Evolutionary conservation across 2,329 filamentous ascomycete species (phyloP).

Genomic region (Sporothrix humicola): DNA sequence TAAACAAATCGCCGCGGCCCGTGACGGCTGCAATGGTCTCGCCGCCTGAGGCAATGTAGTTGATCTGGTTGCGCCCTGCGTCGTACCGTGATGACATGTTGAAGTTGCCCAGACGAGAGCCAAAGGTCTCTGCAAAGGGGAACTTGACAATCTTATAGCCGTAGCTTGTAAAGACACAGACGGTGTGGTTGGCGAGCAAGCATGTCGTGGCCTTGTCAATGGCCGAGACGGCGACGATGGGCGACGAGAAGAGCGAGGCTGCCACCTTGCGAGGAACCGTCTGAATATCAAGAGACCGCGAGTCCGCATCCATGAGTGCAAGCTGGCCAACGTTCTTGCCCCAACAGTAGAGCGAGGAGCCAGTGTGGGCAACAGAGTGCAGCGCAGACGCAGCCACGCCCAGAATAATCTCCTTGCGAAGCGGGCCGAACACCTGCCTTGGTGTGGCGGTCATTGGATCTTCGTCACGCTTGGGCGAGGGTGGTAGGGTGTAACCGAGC

Average conservation of each 20-base stretch:
- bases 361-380: slow-evolving; percentile 88
- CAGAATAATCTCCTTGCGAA: slow-evolving; percentile 83
- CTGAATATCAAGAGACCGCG: slow-evolving; percentile 86
- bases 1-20: slow-evolving; percentile 84
- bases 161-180: slow-evolving; percentile 94
- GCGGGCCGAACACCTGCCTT: slow-evolving; percentile 85
- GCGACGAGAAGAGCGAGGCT: slow-evolving; percentile 76
- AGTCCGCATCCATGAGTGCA: slow-evolving; percentile 92
- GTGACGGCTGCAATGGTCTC: slow-evolving; percentile 92
- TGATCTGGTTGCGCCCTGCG: slow-evolving; percentile 66
- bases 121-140: slow-evolving; percentile 68
- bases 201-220: slow-evolving; percentile 90
- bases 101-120: slow-evolving; percentile 70
- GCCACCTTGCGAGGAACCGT: slow-evolving; percentile 83
- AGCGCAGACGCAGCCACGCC: slow-evolving; percentile 88
- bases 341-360: slow-evolving; percentile 84
- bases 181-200: slow-evolving; percentile 82
- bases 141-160: slow-evolving; percentile 92
- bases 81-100: slow-evolving; percentile 71
- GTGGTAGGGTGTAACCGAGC: slow-evolving; percentile 80
- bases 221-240: slow-evolving; percentile 79
- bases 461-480: slow-evolving; percentile 71
- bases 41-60: slow-evolving; percentile 79
- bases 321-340: slow-evolving; percentile 95
- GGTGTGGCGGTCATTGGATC: slow-evolving; percentile 82